Evolutionary conservation across 176 grass and related monocot species (phyloP).

Genomic region (Eleusine indica): DNA sequence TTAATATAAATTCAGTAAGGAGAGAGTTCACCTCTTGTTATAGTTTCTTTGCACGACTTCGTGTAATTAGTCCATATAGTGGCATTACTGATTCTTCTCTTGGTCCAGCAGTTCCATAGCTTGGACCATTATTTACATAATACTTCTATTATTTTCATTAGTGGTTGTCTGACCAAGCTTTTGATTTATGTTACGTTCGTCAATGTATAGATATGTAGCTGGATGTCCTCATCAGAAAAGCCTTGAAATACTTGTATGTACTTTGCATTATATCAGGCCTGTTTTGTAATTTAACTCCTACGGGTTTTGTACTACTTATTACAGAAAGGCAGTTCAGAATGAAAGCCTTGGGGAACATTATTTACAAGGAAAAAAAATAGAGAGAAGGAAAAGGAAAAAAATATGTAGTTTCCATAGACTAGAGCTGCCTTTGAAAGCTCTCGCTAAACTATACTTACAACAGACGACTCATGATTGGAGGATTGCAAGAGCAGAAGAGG

Average conservation of each 20-base stretch:
- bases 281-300: neutral
- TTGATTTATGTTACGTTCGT: too few relatives aligned
- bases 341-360: neutral
- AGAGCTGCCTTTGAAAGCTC: neutral
- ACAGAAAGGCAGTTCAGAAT: neutral
- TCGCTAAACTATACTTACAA: neutral
- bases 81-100: too few relatives aligned
- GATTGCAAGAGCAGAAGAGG: conserved; percentile 44
- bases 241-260: neutral
- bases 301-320: neutral
- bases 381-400: neutral
- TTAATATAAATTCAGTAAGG: too few relatives aligned
- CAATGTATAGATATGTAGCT: too few relatives aligned
- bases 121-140: too few relatives aligned
- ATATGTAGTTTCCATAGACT: neutral
- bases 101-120: too few relatives aligned
- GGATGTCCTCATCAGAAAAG: neutral
- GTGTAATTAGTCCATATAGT: too few relatives aligned
- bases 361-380: neutral
- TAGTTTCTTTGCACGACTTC: too few relatives aligned
- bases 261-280: neutral
- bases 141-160: too few relatives aligned
- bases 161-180: too few relatives aligned
- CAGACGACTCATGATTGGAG: conserved; percentile 56
- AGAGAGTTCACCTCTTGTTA: too few relatives aligned